These are phyloP conservation scores for Metschnikowia sp. DNA, from an alignment of 805 yeast species.

Conservation along the genomic window DNA sequence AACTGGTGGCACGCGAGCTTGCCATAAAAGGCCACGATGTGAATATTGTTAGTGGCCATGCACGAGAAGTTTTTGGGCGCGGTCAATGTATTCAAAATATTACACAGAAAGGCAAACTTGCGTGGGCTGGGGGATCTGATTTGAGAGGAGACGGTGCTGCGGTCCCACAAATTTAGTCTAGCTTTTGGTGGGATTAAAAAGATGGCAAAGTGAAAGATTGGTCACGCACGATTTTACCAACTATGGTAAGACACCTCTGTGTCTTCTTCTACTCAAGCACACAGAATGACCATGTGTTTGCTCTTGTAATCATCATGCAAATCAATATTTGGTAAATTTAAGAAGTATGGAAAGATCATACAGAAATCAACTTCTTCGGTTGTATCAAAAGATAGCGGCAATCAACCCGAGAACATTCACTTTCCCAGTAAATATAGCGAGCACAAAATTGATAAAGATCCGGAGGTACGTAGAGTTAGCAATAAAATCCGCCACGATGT, in stretches of 20 bases:
- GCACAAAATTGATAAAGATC: conserved; percentile 12
- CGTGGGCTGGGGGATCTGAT: conserved; percentile 72
- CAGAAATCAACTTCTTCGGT: neutral
- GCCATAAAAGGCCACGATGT: conserved; percentile 57
- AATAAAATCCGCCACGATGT: conserved; percentile 11
- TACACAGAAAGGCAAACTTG: conserved; percentile 37
- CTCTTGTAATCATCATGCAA: no score
- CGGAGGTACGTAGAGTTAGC: conserved; percentile 12
- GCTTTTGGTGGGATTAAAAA: no score
- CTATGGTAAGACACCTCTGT: no score
- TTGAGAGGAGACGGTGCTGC: conserved; percentile 86
- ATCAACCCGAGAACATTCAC: conserved; percentile 12
- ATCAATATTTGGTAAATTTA: no score
- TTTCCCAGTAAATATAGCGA: conserved; percentile 13
- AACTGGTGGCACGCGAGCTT: conserved; percentile 44
- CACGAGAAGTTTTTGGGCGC: conserved; percentile 53
- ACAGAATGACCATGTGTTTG: no score
- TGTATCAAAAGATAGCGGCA: conserved; percentile 4
- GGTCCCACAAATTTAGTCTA: conserved; percentile 42
- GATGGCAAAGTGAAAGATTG: no score
- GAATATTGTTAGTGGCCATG: conserved; percentile 37
- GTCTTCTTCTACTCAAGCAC: neutral
- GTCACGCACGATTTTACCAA: no score
- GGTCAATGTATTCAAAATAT: conserved; percentile 68
- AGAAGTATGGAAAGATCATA: no score